A percentile compares a stretch with the other conserved stretches of the same genome.
Evolutionary conservation across 2,329 filamentous ascomycete species (phyloP).

Genomic region (Pseudocercospora crystallina): DNA sequence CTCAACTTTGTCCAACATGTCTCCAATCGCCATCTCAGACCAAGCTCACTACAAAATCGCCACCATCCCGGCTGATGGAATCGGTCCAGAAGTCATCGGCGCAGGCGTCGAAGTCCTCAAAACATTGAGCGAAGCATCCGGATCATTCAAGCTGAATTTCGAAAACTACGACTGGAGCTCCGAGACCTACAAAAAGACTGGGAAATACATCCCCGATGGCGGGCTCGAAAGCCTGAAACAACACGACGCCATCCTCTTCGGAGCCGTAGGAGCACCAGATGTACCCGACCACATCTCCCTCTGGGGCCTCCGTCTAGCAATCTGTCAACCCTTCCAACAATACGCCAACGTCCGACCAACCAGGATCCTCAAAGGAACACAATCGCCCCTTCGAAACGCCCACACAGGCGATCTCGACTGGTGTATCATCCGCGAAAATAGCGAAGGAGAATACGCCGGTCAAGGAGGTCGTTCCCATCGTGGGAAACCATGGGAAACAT

Average conservation of each 20-base stretch:
- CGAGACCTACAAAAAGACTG: constrained; percentile 64
- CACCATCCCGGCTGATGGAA: constrained; percentile 68
- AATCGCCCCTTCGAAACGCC: constrained; percentile 56
- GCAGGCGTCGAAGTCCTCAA: constrained; percentile 64
- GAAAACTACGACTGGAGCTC: constrained; percentile 67
- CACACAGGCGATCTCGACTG: constrained; percentile 62
- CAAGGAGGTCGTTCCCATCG: constrained; percentile 63
- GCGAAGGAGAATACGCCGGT: constrained; percentile 65
- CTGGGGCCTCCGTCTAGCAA: constrained; percentile 57
- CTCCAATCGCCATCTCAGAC: constrained; percentile 34
- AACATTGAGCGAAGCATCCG: constrained; percentile 48
- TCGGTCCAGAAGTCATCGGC: constrained; percentile 66
- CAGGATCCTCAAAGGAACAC: constrained; percentile 60
- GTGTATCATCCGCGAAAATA: constrained; percentile 67
- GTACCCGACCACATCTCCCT: constrained; percentile 53
- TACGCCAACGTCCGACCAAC: constrained; percentile 61
- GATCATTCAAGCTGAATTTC: constrained; percentile 62
- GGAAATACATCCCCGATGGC: constrained; percentile 63
- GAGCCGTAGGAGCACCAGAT: constrained; percentile 63
- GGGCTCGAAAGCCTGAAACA: constrained; percentile 57
- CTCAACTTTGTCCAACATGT: constrained; percentile 21
- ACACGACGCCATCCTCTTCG: constrained; percentile 68
- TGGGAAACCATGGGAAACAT: constrained; percentile 59
- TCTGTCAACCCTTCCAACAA: constrained; percentile 56
- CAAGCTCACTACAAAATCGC: constrained; percentile 52